These are phyloP conservation scores for Kwoniella pini DNA, from an alignment of 768 basidiomycete species.

Conservation along the genomic window DNA sequence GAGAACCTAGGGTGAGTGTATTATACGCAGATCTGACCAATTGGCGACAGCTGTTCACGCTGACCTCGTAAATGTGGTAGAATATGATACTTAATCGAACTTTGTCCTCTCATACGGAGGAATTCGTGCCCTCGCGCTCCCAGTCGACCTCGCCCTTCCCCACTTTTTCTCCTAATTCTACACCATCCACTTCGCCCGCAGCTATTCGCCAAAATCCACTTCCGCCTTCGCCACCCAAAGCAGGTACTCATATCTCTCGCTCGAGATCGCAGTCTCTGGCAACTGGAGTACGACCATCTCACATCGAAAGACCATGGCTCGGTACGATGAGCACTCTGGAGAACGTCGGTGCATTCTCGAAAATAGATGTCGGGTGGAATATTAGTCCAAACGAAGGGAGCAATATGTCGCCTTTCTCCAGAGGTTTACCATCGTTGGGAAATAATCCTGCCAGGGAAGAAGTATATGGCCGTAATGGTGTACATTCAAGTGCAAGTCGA, in stretches of 20 bases:
- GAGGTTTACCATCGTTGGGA: conserved; percentile 24
- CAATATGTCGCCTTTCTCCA: conserved; percentile 48
- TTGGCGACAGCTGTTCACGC: not conserved
- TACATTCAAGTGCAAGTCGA: not conserved
- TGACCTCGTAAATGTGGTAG: conserved; percentile 12
- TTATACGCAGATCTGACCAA: not conserved
- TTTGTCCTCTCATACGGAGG: conserved; percentile 41
- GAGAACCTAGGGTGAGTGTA: conserved; percentile 39
- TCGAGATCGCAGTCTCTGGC: conserved; percentile 50
- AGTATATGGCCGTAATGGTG: conserved; percentile 10
- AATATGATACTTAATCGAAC: conserved; percentile 33
- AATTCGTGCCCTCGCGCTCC: conserved; percentile 40
- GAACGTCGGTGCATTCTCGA: conserved; percentile 26
- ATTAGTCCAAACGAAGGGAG: conserved; percentile 33
- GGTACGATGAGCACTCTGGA: conserved; percentile 41
- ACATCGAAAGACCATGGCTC: conserved; percentile 31
- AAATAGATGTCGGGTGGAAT: conserved; percentile 31
- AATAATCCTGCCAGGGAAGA: conserved; percentile 11
- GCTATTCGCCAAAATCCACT: conserved; percentile 16
- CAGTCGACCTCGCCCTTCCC: conserved; percentile 42
- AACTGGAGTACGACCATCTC: conserved; percentile 37
- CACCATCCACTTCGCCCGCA: conserved; percentile 40
- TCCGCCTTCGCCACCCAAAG: conserved; percentile 44
- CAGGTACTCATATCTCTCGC: conserved; percentile 40
- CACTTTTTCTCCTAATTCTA: conserved; percentile 50